These are phyloP conservation scores for Fusarium euwallaceae DNA, from an alignment of 2,329 filamentous ascomycete species.

Conservation along the genomic window DNA sequence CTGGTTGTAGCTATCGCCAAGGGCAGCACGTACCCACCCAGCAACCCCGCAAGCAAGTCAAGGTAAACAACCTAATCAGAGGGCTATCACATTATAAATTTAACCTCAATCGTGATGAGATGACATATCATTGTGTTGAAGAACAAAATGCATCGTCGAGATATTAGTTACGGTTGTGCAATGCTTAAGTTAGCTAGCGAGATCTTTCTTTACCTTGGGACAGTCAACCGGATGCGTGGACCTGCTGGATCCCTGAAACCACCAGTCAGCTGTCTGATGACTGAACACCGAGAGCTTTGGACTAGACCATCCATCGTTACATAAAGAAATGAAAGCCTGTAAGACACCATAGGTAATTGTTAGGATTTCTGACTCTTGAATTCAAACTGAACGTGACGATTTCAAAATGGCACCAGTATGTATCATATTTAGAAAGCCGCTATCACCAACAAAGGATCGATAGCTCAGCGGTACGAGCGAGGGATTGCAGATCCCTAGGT, in stretches of 20 bases:
- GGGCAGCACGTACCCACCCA: too few relatives aligned
- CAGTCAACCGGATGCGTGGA: not conserved
- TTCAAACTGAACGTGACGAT: not conserved
- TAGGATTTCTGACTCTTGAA: not conserved
- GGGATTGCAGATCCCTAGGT: conserved; percentile 44
- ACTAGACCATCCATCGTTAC: not conserved
- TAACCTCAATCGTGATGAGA: too few relatives aligned
- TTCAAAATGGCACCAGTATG: not conserved
- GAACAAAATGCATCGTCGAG: too few relatives aligned
- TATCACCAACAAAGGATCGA: conserved; percentile 22
- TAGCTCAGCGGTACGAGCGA: conserved; percentile 43
- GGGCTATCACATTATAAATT: too few relatives aligned
- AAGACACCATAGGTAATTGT: not conserved
- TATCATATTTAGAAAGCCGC: not conserved
- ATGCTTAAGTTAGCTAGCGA: too few relatives aligned
- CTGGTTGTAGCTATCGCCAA: too few relatives aligned
- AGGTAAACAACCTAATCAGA: too few relatives aligned
- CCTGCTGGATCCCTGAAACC: not conserved
- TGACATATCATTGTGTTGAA: too few relatives aligned
- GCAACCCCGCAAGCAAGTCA: too few relatives aligned
- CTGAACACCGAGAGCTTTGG: not conserved
- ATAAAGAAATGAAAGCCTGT: not conserved
- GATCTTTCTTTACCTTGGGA: too few relatives aligned
- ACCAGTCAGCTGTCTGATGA: not conserved
- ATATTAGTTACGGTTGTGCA: too few relatives aligned